Evolutionary conservation across 331 rosid genomes (phyloP).

Genomic region (Prunus yedoensis): DNA sequence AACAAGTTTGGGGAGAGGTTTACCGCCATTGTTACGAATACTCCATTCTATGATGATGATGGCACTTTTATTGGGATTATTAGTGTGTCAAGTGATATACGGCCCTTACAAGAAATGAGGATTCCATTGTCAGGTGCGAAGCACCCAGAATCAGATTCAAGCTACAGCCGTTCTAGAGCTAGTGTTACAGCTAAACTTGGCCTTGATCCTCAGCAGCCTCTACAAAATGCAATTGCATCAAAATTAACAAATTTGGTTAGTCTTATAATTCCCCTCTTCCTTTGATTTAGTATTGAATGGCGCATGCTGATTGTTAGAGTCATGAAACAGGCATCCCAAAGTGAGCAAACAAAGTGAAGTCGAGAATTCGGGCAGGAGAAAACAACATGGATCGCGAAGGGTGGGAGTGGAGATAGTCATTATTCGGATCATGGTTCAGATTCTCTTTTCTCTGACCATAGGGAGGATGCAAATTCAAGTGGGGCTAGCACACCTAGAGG

Average conservation of each 20-base stretch:
- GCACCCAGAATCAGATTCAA: slow-evolving; percentile 44
- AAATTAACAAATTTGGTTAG: slow-evolving; percentile 93
- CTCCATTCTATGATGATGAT: too few relatives aligned
- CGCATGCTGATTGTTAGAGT: slow-evolving; percentile 42
- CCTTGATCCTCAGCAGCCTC: slow-evolving; percentile 85
- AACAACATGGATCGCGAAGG: slow-evolving; percentile 60
- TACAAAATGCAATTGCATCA: slow-evolving; percentile 75
- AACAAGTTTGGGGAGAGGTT: too few relatives aligned
- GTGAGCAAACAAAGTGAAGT: slow-evolving; percentile 89
- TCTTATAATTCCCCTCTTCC: slow-evolving; percentile 27
- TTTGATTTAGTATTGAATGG: slow-evolving; percentile 34
- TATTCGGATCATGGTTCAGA: slow-evolving; percentile 67
- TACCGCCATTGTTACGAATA: too few relatives aligned
- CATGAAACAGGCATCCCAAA: slow-evolving; percentile 77
- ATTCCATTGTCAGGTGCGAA: slow-evolving; percentile 31
- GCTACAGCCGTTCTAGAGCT: slow-evolving; percentile 42
- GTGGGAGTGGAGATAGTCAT: slow-evolving; percentile 64
- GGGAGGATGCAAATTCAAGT: slow-evolving; percentile 95
- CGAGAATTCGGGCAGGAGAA: slow-evolving; percentile 66
- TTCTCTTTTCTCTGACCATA: slow-evolving; percentile 45
- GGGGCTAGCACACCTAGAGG: slow-evolving; percentile 97
- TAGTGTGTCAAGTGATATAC: slow-evolving; percentile 72
- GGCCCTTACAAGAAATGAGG: slow-evolving; percentile 61
- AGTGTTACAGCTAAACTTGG: slow-evolving; percentile 62
- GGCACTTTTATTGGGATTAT: too few relatives aligned